phyloP scores from a whole-genome alignment of 768 basidiomycete genomes.

The Pisolithus marmoratus region DNA sequence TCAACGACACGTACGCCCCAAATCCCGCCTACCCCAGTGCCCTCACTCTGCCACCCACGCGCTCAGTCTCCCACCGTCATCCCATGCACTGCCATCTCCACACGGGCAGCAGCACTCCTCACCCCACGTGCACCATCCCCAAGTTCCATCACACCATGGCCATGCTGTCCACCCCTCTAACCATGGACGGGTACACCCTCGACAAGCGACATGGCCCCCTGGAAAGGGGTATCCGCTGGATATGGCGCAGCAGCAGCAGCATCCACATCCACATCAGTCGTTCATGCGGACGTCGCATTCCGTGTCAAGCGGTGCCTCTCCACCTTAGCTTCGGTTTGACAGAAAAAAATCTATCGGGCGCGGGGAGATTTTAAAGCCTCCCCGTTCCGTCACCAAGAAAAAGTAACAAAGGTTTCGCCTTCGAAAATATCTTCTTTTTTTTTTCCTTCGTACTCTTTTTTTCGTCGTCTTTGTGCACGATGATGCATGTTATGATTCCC shows the following conservation, averaged over 20 bases:
- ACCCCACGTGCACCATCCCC: not conserved
- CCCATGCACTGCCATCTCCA: not conserved
- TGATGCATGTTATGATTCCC: too few species aligned
- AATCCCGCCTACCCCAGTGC: not conserved
- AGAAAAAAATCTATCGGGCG: not conserved
- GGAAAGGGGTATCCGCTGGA: conserved; percentile 16
- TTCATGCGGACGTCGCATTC: conserved; percentile 44
- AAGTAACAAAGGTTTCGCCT: too few species aligned
- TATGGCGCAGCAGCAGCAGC: conserved; percentile 12
- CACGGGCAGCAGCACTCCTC: not conserved
- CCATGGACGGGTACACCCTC: not conserved
- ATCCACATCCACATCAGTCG: conserved; percentile 34
- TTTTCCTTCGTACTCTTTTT: too few species aligned
- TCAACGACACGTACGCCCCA: not conserved
- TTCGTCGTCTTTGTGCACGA: too few species aligned
- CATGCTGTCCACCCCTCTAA: not conserved
- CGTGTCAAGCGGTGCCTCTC: conserved; percentile 33
- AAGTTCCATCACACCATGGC: not conserved
- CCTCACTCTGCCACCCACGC: not conserved
- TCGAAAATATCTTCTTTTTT: too few species aligned
- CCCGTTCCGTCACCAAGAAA: too few species aligned
- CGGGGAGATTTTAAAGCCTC: too few species aligned
- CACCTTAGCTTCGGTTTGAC: conserved; percentile 15
- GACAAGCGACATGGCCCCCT: not conserved
- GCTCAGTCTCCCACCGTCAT: not conserved